Evolutionary conservation across 306 rosid species (phyloP).

Genomic region (Trichosanthes truncata): DNA sequence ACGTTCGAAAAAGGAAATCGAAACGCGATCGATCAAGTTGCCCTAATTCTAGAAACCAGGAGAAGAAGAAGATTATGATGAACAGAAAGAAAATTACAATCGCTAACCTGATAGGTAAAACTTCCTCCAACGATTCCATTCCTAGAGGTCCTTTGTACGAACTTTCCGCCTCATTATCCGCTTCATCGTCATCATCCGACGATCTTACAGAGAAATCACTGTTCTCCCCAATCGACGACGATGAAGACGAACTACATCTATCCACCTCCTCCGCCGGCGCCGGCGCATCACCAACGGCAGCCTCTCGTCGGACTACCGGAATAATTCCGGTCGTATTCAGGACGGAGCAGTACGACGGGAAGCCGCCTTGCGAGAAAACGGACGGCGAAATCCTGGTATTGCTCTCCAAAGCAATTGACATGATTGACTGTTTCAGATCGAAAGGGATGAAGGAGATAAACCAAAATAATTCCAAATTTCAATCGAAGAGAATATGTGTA

Average conservation of each 20-base stretch:
- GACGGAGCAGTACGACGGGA: conserved; percentile 18
- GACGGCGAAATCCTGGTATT: conserved; percentile 19
- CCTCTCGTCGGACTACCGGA: not conserved
- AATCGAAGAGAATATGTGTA: not conserved
- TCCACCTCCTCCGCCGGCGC: conserved; percentile 13
- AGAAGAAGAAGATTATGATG: not conserved
- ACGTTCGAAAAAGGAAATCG: not conserved
- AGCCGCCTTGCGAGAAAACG: conserved; percentile 4
- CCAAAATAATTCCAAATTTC: not conserved
- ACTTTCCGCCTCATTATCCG: conserved; percentile 64
- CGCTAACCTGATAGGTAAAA: conserved; percentile 61
- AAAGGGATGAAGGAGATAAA: not conserved
- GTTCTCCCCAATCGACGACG: conserved; percentile 70
- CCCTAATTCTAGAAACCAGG: not conserved
- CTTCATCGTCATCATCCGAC: conserved; percentile 27
- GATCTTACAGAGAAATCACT: conserved; percentile 48
- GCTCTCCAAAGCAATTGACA: conserved; percentile 24
- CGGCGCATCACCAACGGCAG: not conserved
- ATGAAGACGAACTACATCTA: conserved; percentile 36
- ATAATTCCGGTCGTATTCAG: conserved; percentile 21
- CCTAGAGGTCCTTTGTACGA: conserved; percentile 40
- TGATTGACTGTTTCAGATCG: not conserved
- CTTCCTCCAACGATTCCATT: conserved; percentile 73
- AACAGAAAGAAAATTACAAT: not conserved
- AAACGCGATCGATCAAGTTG: not conserved